phyloP scores from a whole-genome alignment of 192 early-diverging fungal genomes.

The Backusella morwellensis region DNA sequence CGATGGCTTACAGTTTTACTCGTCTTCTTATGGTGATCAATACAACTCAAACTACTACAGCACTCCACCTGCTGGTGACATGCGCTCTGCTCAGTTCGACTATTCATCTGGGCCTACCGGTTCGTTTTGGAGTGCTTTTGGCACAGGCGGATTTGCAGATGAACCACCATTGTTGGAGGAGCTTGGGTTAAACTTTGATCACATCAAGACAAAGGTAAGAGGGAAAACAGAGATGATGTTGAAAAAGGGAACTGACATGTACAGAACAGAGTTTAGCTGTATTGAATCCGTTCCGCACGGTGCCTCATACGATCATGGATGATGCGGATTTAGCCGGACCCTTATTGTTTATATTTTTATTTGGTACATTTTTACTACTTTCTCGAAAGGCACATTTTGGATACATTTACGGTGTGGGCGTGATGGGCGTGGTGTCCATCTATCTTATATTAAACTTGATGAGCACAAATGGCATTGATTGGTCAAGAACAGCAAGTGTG shows the following conservation, averaged over 20 bases:
- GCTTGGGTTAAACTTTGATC: constrained; percentile 91
- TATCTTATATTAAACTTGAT: constrained; percentile 93
- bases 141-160: constrained; percentile 87
- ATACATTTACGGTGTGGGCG: constrained; percentile 94
- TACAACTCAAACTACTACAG: constrained; percentile 35
- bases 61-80: constrained; percentile 32
- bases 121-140: constrained; percentile 75
- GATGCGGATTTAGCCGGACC: constrained; percentile 97
- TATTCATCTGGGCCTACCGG: constrained; percentile 25
- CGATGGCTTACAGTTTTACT: constrained; percentile 58
- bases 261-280: constrained; percentile 66
- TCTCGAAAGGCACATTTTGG: constrained; percentile 95
- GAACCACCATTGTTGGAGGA: constrained; percentile 97
- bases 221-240: background rate
- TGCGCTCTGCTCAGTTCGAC: constrained; percentile 16
- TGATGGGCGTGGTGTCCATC: constrained; percentile 83
- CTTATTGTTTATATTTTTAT: constrained; percentile 84
- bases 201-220: constrained; percentile 81
- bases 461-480: constrained; percentile 85
- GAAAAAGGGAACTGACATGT: no score
- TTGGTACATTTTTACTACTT: constrained; percentile 82
- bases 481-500: constrained; percentile 87
- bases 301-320: constrained; percentile 86
- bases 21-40: constrained; percentile 48
- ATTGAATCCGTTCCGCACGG: constrained; percentile 76